Evolutionary conservation across 768 basidiomycete genomes (phyloP), one percentile per base, ranked within the genome.

Genomic region (Mycena sanguinolenta): DNA sequence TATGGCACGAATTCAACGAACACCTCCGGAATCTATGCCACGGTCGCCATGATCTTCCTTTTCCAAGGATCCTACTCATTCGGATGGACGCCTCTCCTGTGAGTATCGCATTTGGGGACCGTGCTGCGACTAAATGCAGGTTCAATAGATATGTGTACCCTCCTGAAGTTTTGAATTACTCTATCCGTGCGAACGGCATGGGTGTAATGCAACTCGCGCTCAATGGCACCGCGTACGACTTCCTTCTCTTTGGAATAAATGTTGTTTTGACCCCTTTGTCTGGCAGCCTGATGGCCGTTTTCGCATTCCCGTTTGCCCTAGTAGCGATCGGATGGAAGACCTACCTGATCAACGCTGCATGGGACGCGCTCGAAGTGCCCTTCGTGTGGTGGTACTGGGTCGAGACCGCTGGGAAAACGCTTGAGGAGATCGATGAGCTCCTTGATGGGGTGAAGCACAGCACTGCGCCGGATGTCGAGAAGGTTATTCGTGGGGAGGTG

Each of bases 151-250:
- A 76, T 49, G 72, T 75, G 1, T 75, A 75, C 27, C 75, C 75
- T 4, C 73, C 75, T 14, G 75, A 75, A 50, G 60, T 75, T 10
- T 62, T 75, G 13, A 75, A 75, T 63, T 75, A 75, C 32, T 63
- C 71, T 7, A 75, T 75, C 54, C 75, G 75, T n/a, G 75, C 75
- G 12, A 75, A 75, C 58, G 75, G 75, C 25, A 74, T 75, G 73
- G 75, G 73, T 34, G 70, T 74, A 27, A 25, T 75, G 27, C 71
- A 73, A 36, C 65, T 74, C 28, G 70, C 65, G 27, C 68, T 75
- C 30, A 76, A 76, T 25, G 75, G 74, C 44, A 71, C 74, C 3
- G 75, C 74, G 75, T 75, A 53, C 7, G 74, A 14, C 49, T 17
- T 19, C 32, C 10, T 30, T 23, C 16, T 16, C 28, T 30, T 2